Conservation (phyloP, 179 eudicot genomes). For the Silene noctiflora region DNA sequence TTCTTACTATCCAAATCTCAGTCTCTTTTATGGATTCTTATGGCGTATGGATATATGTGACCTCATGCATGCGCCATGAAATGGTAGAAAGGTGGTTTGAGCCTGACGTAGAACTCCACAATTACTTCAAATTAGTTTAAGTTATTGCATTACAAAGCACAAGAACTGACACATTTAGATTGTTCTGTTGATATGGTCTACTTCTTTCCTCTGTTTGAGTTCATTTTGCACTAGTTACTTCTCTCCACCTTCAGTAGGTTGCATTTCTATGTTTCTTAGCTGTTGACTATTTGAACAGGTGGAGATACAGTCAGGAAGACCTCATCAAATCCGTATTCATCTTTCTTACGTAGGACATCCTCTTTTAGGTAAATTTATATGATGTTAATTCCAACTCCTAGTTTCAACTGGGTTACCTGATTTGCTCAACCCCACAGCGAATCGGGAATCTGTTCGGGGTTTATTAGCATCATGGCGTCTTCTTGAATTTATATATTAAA, state of each 20-base stretch:
- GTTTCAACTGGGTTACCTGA: too few species aligned
- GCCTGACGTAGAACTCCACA: background rate
- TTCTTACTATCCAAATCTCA: background rate
- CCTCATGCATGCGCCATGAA: background rate
- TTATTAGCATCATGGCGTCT: too few species aligned
- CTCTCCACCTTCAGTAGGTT: background rate
- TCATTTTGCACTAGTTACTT: slow-evolving; percentile 3
- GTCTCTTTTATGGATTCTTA: slow-evolving; percentile 10
- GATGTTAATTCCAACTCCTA: too few species aligned
- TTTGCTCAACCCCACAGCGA: too few species aligned
- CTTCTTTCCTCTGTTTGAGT: slow-evolving; percentile 10
- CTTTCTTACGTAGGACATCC: slow-evolving; percentile 90
- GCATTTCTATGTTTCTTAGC: background rate
- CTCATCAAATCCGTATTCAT: slow-evolving; percentile 99
- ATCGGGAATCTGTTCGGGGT: too few species aligned
- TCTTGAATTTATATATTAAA: too few species aligned
- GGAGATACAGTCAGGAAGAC: slow-evolving; percentile 95
- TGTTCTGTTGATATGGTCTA: background rate
- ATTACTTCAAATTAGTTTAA: background rate
- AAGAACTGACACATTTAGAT: slow-evolving; percentile 1
- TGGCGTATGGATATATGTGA: background rate
- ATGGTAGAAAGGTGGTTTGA: background rate
- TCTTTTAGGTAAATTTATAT: slow-evolving; percentile 51
- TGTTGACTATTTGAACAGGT: slow-evolving; percentile 47
- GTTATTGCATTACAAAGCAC: background rate